Conservation (phyloP, 352 stramenopile genomes). For the Peronospora farinosa region DNA sequence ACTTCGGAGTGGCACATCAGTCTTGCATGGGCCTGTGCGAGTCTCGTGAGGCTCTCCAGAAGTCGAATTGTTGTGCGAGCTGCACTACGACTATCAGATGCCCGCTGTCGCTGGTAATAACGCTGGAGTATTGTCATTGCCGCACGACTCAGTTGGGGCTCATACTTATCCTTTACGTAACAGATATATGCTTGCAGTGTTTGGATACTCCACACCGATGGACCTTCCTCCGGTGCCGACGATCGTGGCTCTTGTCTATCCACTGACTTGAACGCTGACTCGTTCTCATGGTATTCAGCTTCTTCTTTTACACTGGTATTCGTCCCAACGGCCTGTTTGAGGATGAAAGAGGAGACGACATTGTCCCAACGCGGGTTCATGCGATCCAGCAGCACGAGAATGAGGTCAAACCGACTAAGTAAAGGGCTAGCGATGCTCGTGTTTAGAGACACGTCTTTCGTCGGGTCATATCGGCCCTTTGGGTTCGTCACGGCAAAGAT, state of each 20-base stretch:
- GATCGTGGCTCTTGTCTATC: conserved; percentile 3
- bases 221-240: conserved; percentile 9
- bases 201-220: conserved; percentile 71
- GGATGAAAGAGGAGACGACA: conserved; percentile 92
- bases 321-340: conserved; percentile 74
- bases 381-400: conserved; percentile 93
- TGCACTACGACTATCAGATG: conserved; percentile 53
- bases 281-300: conserved; percentile 15
- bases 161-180: conserved; percentile 85
- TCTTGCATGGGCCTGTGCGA: conserved; percentile 89
- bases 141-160: conserved; percentile 70
- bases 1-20: conserved; percentile 71
- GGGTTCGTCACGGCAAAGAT: conserved; percentile 96
- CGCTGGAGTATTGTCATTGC: conserved; percentile 85
- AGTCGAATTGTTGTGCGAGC: conserved; percentile 90
- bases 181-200: conserved; percentile 91
- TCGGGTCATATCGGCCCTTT: conserved; percentile 80
- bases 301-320: conserved; percentile 28
- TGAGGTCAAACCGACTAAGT: conserved; percentile 96
- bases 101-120: conserved; percentile 86
- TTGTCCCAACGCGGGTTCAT: conserved; percentile 86
- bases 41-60: conserved; percentile 90
- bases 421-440: conserved; percentile 93
- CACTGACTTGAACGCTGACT: conserved; percentile 16
- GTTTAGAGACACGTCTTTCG: conserved; percentile 89